These are phyloP conservation scores for Microcyclosporella mali DNA, from an alignment of 2,329 filamentous ascomycete genomes.

Conservation along the genomic window DNA sequence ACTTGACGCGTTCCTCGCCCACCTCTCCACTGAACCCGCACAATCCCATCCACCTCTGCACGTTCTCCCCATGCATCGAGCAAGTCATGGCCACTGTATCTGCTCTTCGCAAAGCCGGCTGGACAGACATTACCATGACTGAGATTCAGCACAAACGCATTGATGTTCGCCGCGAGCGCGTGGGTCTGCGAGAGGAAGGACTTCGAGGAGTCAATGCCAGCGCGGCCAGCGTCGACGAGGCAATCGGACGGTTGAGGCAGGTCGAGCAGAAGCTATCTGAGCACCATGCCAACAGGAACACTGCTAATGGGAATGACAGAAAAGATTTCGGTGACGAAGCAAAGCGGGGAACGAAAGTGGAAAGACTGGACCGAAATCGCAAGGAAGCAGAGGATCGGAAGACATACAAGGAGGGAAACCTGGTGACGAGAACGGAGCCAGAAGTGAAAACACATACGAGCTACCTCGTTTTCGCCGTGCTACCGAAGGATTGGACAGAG, in stretches of 20 bases:
- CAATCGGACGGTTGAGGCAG: conserved; percentile 63
- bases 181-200: conserved; percentile 65
- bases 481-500: conserved; percentile 79
- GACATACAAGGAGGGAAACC: conserved; percentile 65
- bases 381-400: conserved; percentile 42
- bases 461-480: conserved; percentile 87
- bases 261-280: conserved; percentile 64
- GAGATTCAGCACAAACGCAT: conserved; percentile 76
- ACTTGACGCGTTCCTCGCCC: conserved; percentile 54
- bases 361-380: conserved; percentile 30
- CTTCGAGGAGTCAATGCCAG: conserved; percentile 61
- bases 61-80: conserved; percentile 95
- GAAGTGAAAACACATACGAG: conserved; percentile 95
- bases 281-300: conserved; percentile 48
- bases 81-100: conserved; percentile 85
- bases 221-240: conserved; percentile 71
- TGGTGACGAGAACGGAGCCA: conserved; percentile 74
- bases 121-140: conserved; percentile 90
- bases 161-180: conserved; percentile 73
- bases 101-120: conserved; percentile 70
- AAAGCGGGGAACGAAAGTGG: conserved; percentile 23
- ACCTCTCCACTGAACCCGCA: conserved; percentile 60
- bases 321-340: conserved; percentile 14
- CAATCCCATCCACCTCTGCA: conserved; percentile 74
- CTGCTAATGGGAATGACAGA: conserved; percentile 19